Conservation (phyloP, 306 rosid species). For the Pachyrhizus erosus region DNA sequence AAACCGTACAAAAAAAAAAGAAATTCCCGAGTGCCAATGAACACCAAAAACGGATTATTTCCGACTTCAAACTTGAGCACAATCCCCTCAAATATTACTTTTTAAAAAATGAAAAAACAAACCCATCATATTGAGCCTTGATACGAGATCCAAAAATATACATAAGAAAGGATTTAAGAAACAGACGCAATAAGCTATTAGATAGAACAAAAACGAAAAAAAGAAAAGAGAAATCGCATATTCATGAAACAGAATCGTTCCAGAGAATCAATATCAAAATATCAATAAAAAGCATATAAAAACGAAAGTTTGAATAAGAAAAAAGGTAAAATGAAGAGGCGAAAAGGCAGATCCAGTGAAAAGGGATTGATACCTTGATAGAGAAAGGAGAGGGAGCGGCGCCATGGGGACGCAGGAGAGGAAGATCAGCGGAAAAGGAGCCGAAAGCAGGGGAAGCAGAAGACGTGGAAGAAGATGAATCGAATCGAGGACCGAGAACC, state of each 20-base stretch:
- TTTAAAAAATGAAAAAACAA: not conserved
- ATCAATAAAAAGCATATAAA: not conserved
- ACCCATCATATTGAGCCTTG: not conserved
- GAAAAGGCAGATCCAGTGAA: conserved; percentile 46
- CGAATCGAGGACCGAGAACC: conserved; percentile 78
- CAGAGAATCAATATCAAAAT: not conserved
- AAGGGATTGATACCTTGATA: conserved; percentile 60
- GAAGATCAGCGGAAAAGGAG: conserved; percentile 75
- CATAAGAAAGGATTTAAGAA: too few relatives aligned
- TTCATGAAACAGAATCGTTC: conserved; percentile 1
- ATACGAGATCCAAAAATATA: conserved; percentile 38
- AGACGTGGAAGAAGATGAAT: conserved; percentile 63
- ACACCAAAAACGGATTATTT: not conserved
- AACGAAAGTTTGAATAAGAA: not conserved
- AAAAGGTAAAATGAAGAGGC: conserved; percentile 23
- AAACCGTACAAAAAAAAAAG: not conserved
- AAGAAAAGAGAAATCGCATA: not conserved
- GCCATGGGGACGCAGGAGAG: conserved; percentile 67
- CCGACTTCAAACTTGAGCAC: not conserved
- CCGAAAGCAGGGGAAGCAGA: conserved; percentile 64
- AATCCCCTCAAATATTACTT: not conserved
- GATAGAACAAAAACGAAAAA: not conserved
- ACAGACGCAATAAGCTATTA: not conserved
- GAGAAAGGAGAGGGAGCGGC: conserved; percentile 57
- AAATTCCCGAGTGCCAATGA: not conserved